Conservation (phyloP, 768 basidiomycete genomes). For the Podaxis rugospora region DNA sequence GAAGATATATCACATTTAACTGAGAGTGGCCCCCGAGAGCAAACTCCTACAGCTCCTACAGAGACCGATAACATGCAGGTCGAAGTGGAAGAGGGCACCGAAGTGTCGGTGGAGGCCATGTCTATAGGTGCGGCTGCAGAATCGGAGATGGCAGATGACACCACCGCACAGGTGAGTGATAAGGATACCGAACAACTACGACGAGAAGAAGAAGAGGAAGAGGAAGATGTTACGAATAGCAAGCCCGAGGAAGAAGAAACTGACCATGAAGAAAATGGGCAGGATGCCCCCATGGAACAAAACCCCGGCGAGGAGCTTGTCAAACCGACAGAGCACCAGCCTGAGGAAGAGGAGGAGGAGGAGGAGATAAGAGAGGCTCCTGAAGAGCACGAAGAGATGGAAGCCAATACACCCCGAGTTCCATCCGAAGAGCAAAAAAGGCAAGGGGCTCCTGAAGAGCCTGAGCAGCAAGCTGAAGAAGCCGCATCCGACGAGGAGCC, state of each 20-base stretch:
- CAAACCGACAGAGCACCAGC: conserved; percentile 1
- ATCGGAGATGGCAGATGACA: conserved; percentile 3
- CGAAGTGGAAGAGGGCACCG: not conserved
- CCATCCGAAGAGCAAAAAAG: conserved; percentile 13
- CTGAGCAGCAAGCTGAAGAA: conserved; percentile 7
- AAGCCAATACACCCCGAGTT: not conserved
- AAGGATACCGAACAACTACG: conserved; percentile 8
- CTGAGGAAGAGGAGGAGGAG: conserved; percentile 21
- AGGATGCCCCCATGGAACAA: not conserved
- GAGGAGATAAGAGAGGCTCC: conserved; percentile 14
- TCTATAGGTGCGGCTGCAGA: not conserved
- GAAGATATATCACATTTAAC: not conserved
- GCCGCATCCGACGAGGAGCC: conserved; percentile 29
- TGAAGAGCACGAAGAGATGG: conserved; percentile 13
- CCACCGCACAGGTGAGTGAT: conserved; percentile 1
- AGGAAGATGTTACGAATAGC: conserved; percentile 9
- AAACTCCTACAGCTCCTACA: not conserved
- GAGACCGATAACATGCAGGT: not conserved
- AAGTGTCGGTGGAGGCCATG: not conserved
- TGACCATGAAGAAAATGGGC: conserved; percentile 14
- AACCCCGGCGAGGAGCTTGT: not conserved
- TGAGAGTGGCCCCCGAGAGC: not conserved
- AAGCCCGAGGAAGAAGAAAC: conserved; percentile 14
- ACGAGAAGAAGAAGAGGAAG: conserved; percentile 18
- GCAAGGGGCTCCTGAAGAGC: not conserved